phyloP scores from a whole-genome alignment of 1,284 basidiomycete genomes.

The Marasmius sp. region DNA sequence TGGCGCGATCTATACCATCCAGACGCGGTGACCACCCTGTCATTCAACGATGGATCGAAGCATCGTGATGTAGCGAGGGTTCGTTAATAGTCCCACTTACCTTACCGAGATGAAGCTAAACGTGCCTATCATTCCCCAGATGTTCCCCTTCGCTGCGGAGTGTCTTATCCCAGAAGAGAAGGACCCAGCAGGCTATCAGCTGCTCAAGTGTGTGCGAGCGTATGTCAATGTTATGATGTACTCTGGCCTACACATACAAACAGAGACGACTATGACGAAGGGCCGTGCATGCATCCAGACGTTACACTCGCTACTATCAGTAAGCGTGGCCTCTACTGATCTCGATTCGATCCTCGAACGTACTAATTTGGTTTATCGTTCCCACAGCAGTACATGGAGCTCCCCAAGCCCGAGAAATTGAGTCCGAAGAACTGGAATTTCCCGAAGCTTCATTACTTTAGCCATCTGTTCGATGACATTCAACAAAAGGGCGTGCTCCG shows the following conservation, averaged over 20 bases:
- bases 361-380: neutral
- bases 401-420: neutral
- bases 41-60: constrained; percentile 37
- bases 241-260: constrained; percentile 3
- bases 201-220: constrained; percentile 1
- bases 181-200: constrained; percentile 2
- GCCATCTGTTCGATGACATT: constrained; percentile 23
- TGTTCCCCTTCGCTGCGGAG: constrained; percentile 5
- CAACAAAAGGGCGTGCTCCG: constrained; percentile 18
- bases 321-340: neutral
- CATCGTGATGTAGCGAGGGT: constrained; percentile 33
- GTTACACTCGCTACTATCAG: neutral
- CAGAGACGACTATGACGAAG: neutral
- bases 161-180: neutral
- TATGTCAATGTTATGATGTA: constrained; percentile 10
- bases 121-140: neutral
- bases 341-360: too few species aligned
- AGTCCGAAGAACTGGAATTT: constrained; percentile 23
- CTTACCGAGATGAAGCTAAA: neutral
- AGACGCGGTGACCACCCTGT: constrained; percentile 23
- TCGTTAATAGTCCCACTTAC: neutral
- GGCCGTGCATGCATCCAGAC: neutral
- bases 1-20: constrained; percentile 40
- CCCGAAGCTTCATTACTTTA: constrained; percentile 19
- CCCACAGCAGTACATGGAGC: neutral